These are phyloP conservation scores for Solanum ahanhuiri DNA, from an alignment of 257 asterid genomes.

Conservation along the genomic window DNA sequence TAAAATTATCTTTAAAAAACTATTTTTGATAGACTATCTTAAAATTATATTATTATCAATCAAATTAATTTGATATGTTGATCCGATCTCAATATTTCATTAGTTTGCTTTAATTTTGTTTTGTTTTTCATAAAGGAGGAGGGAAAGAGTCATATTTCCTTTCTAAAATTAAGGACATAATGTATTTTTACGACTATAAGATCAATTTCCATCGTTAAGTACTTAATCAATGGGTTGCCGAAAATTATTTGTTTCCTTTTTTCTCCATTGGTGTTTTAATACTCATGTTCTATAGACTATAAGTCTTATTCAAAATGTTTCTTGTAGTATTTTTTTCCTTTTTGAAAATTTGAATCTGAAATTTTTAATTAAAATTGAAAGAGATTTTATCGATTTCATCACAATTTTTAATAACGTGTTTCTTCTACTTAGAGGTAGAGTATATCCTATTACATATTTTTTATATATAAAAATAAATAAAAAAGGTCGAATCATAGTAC, in stretches of 20 bases:
- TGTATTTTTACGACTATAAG: background rate
- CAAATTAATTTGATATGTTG: background rate
- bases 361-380: background rate
- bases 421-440: background rate
- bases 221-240: background rate
- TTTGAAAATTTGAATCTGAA: background rate
- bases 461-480: background rate
- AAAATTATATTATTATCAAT: too few species aligned
- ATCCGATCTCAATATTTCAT: background rate
- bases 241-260: background rate
- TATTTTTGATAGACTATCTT: too few species aligned
- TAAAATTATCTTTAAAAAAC: too few species aligned
- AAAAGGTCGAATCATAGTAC: background rate
- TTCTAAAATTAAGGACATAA: background rate
- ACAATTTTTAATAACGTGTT: background rate
- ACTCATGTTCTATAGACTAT: background rate
- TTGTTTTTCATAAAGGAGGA: background rate
- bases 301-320: background rate
- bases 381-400: background rate
- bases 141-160: background rate
- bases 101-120: background rate
- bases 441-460: background rate
- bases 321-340: background rate
- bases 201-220: background rate
- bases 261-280: background rate